phyloP scores from a whole-genome alignment of 1,284 basidiomycete species.

The Coniophora puteana region DNA sequence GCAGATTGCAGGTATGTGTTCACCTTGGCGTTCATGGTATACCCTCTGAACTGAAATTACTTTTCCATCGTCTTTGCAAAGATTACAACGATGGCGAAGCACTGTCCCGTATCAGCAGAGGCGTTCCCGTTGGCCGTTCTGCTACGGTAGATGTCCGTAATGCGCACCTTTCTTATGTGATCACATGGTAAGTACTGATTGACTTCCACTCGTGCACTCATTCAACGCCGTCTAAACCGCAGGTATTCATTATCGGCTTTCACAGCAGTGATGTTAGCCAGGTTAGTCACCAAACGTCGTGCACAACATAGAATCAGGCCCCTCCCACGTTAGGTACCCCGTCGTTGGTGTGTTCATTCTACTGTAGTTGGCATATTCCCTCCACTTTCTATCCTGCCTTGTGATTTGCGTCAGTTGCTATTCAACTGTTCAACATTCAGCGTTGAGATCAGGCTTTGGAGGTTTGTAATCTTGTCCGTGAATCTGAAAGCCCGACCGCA shows the following conservation, averaged over 20 bases:
- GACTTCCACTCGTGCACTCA: slow-evolving; percentile 1
- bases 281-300: slow-evolving; percentile 24
- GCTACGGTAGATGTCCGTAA: slow-evolving; percentile 90
- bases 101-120: slow-evolving; percentile 59
- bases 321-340: slow-evolving; percentile 24
- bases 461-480: too few species aligned
- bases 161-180: slow-evolving; percentile 92
- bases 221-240: slow-evolving; percentile 4
- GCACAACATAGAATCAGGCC: slow-evolving; percentile 22
- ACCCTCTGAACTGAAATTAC: slow-evolving; percentile 9
- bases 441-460: too few species aligned
- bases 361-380: too few species aligned
- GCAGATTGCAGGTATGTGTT: slow-evolving; percentile 73
- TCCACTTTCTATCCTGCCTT: too few species aligned
- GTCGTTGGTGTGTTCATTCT: too few species aligned
- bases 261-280: slow-evolving; percentile 38
- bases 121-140: slow-evolving; percentile 83
- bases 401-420: too few species aligned
- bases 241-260: slow-evolving; percentile 75
- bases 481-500: too few species aligned
- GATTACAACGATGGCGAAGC: slow-evolving; percentile 80
- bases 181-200: slow-evolving; percentile 73
- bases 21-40: background rate
- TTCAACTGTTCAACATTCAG: too few species aligned
- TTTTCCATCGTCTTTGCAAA: too few species aligned